phyloP scores from a whole-genome alignment of 2,329 filamentous ascomycete genomes.

The Whalleya microplaca region DNA sequence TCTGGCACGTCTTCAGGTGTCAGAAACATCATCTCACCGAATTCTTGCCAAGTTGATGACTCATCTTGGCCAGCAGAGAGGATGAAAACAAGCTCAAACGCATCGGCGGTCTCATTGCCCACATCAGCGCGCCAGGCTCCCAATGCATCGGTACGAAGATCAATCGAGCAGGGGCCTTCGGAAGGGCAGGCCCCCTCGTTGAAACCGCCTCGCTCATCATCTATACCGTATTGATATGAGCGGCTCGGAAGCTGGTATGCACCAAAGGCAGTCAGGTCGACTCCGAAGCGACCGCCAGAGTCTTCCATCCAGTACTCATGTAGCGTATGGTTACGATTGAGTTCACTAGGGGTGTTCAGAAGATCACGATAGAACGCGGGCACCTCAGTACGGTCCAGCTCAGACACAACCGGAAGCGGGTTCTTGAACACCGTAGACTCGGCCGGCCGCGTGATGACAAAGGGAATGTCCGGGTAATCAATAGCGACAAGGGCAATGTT shows the following conservation, averaged over 20 bases:
- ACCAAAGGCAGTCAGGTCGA: conserved; percentile 56
- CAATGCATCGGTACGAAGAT: conserved; percentile 53
- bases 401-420: conserved; percentile 47
- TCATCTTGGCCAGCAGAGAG: conserved; percentile 59
- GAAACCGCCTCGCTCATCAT: conserved; percentile 44
- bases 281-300: conserved; percentile 54
- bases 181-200: conserved; percentile 52
- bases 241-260: conserved; percentile 52
- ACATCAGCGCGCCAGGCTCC: conserved; percentile 55
- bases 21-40: conserved; percentile 57
- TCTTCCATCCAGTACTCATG: conserved; percentile 64
- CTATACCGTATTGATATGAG: conserved; percentile 55
- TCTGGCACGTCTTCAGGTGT: conserved; percentile 51
- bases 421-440: conserved; percentile 55
- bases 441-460: conserved; percentile 50
- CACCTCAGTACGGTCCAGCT: conserved; percentile 49
- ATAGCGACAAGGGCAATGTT: conserved; percentile 58
- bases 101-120: conserved; percentile 50
- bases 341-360: conserved; percentile 51
- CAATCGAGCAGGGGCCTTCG: conserved; percentile 46
- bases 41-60: conserved; percentile 60
- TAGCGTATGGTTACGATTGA: conserved; percentile 56
- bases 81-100: conserved; percentile 57
- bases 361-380: conserved; percentile 55
- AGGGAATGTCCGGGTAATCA: conserved; percentile 54